These are phyloP conservation scores for Exophiala dermatitidis DNA, from an alignment of 2,329 filamentous ascomycete species.

Conservation along the genomic window DNA sequence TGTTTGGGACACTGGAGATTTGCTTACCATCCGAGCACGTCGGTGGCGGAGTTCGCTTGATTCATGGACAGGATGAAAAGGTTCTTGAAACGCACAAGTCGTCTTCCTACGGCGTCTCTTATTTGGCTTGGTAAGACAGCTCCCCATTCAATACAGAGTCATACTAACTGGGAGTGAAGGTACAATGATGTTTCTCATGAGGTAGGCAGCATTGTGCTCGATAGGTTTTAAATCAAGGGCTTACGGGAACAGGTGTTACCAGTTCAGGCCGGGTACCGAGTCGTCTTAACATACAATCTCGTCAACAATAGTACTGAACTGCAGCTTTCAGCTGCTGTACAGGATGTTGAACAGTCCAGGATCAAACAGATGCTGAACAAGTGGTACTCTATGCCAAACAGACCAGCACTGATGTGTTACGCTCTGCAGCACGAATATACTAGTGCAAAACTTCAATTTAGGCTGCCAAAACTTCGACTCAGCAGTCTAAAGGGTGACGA, in stretches of 20 bases:
- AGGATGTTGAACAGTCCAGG: background rate
- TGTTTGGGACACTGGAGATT: slow-evolving; percentile 47
- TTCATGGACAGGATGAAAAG: slow-evolving; percentile 32
- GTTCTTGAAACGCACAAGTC: slow-evolving; percentile 29
- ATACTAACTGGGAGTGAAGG: slow-evolving; percentile 5
- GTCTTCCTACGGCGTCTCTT: slow-evolving; percentile 29
- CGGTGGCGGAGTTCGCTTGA: slow-evolving; percentile 42
- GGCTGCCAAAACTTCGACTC: slow-evolving; percentile 21
- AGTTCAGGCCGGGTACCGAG: slow-evolving; percentile 43
- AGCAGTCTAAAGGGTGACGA: slow-evolving; percentile 27
- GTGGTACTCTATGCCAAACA: slow-evolving; percentile 3
- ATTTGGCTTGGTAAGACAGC: slow-evolving; percentile 37
- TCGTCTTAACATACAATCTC: slow-evolving; percentile 50
- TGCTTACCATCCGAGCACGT: slow-evolving; percentile 43
- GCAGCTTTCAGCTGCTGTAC: background rate
- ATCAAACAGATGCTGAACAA: background rate
- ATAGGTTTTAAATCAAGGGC: background rate
- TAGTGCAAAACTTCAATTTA: slow-evolving; percentile 20
- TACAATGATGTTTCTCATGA: slow-evolving; percentile 46
- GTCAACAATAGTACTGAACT: slow-evolving; percentile 27
- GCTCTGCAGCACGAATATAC: slow-evolving; percentile 27
- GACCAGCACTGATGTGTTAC: slow-evolving; percentile 20
- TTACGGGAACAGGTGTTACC: slow-evolving; percentile 28
- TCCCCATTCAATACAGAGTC: background rate
- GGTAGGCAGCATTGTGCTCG: slow-evolving; percentile 26